phyloP scores from a whole-genome alignment of 2,329 filamentous ascomycete genomes.

The Sporothrix luriei region DNA sequence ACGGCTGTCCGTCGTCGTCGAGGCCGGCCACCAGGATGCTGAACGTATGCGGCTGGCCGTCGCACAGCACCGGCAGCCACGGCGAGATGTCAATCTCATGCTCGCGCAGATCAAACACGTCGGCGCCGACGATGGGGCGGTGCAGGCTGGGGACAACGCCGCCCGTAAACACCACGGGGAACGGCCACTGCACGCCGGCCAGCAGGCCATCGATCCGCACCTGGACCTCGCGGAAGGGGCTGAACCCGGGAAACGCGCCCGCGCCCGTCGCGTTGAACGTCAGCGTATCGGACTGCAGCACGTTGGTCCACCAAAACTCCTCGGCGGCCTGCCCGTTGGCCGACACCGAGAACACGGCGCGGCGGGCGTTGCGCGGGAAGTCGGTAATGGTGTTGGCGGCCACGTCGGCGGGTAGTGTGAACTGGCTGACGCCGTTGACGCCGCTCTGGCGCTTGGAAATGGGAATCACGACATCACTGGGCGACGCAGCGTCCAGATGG shows the following conservation, averaged over 20 bases:
- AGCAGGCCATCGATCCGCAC: conserved; percentile 71
- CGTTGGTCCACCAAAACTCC: conserved; percentile 86
- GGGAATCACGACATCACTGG: conserved; percentile 69
- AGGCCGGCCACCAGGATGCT: conserved; percentile 68
- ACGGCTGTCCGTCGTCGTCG: conserved; percentile 52
- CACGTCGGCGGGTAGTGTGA: conserved; percentile 64
- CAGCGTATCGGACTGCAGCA: conserved; percentile 62
- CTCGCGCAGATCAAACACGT: conserved; percentile 77
- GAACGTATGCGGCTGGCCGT: conserved; percentile 67
- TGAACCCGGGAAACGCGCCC: conserved; percentile 65
- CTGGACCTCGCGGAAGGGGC: conserved; percentile 77
- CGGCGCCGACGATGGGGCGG: conserved; percentile 74
- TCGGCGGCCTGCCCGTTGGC: conserved; percentile 75
- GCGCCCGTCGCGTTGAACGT: conserved; percentile 61
- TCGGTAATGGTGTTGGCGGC: conserved; percentile 57
- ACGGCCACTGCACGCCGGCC: conserved; percentile 78
- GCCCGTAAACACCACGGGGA: conserved; percentile 79
- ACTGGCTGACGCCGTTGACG: conserved; percentile 62
- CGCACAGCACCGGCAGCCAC: conserved; percentile 69
- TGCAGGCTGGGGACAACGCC: conserved; percentile 76
- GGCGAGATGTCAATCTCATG: conserved; percentile 82
- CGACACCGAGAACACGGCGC: conserved; percentile 74
- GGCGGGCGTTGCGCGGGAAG: conserved; percentile 67
- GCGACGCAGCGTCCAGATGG: conserved; percentile 41
- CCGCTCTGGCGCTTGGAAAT: conserved; percentile 59